These are phyloP conservation scores for Prunus mongolica DNA, from an alignment of 306 rosid genomes.

Conservation along the genomic window DNA sequence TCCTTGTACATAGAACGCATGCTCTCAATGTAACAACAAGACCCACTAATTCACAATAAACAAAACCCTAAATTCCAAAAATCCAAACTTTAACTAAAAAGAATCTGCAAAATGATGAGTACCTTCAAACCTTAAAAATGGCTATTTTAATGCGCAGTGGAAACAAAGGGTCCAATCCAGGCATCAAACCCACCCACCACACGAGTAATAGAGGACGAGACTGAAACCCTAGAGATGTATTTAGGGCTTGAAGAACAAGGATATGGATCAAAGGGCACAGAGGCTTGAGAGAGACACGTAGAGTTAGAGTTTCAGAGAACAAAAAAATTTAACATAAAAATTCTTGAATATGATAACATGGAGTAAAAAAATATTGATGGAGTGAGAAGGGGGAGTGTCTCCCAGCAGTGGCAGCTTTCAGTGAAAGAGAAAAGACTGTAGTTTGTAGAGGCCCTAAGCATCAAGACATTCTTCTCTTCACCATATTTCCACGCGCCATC, in stretches of 20 bases:
- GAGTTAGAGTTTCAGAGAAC: constrained; percentile 38
- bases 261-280: constrained; percentile 79
- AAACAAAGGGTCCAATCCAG: constrained; percentile 8
- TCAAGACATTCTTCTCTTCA: not conserved
- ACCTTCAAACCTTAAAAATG: constrained; percentile 27
- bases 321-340: constrained; percentile 15
- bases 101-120: constrained; percentile 14
- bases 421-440: not conserved
- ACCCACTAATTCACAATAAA: constrained; percentile 14
- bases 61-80: constrained; percentile 25
- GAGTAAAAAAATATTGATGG: not conserved
- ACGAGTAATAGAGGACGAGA: constrained; percentile 9
- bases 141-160: constrained; percentile 2
- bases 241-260: constrained; percentile 38
- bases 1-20: constrained; percentile 24
- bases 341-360: not conserved
- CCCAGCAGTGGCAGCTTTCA: constrained; percentile 10
- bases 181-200: constrained; percentile 4
- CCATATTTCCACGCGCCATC: constrained; percentile 12
- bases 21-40: constrained; percentile 11
- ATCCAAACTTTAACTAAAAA: constrained; percentile 1
- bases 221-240: constrained; percentile 34
- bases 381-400: not conserved
- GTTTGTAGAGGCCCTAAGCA: not conserved
- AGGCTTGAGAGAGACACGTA: constrained; percentile 32